Evolutionary conservation across 2,329 filamentous ascomycete species (phyloP), one percentile per base, ranked within the genome.

Genomic region (Cladophialophora carrionii): DNA sequence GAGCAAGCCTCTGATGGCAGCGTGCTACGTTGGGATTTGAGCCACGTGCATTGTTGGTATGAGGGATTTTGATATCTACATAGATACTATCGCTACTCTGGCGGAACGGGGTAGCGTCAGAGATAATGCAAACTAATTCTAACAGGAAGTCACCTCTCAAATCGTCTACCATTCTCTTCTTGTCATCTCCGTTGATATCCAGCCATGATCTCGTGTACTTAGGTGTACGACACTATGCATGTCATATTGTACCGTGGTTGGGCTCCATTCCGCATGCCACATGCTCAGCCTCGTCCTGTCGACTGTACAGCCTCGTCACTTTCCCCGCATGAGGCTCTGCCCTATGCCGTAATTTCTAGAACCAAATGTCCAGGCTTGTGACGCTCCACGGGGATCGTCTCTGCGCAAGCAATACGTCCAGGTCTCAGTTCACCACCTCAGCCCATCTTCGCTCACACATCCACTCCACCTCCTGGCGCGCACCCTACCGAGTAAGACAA

Each of bases 31-130:
- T 51, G 48, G 26, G 6, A 6, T 29, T 29, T 29, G 26, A 6
- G 26, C 48, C 12, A 51, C 22, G 48, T 51, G 24, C 24, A 17
- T n/a, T 26, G 48, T 7, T 26, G 48, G 48, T 1, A 51, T 26
- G 20, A 29, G 8, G 12, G 12, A 17, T 48, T 48, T 48, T 48
- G 49, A 32, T 26, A 43, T 34, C 20, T 49, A 49, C 14, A n/a
- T 59, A 37, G 6, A 52, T 58, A 62, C 63, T 62, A 31, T 65
- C 63, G 58, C 59, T 62, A 49, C 63, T 67, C 57, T 66, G 56
- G 53, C 61, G 48, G 17, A 29, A 34, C 2, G 29, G 29, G 43
- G 37, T 24, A 34, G 34, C 32, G 58, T 61, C 59, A 49, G 63
- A 62, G 63, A 46, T 62, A 65, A 62, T 65, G 34, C 43, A 34